Evolutionary conservation across 805 yeast genomes (phyloP), one percentile per base, ranked within the genome.

Genomic region (Kurtzmaniella fragi): DNA sequence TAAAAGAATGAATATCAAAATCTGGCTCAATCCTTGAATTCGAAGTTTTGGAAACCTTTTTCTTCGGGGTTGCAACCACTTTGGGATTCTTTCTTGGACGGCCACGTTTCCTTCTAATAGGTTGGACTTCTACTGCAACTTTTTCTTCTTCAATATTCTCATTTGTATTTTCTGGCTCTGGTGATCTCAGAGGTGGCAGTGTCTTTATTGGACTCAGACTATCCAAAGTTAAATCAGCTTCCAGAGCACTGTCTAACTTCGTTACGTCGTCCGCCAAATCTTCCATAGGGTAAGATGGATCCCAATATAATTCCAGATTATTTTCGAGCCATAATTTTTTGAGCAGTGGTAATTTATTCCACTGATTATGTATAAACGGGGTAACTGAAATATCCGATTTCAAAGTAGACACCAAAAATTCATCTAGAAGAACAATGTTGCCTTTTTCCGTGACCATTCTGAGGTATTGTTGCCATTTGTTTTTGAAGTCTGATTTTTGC

Each of bases 1-100:
- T 56, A 35, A 56, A 57, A 3, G 57, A 49, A 42, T 57, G 59
- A 20, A 57, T 53, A 38, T 57, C 61, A 41, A 55, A 52, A 32
- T 40, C n/a, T 10, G 15, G n/a, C 17, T 20, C 25, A 8, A 5
- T 20, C 8, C 8, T 20, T 5, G 25, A 5, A 20, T 39, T 26
- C 6, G n/a, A 10, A 20, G 32, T 31, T 28, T 40, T 27, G 39
- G 25, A 42, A 31, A 30, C 36, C 26, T 31, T 31, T n/a, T 29
- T 30, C 32, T 35, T 35, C 16, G 14, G 20, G 20, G 3, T 5
- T 15, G 29, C 31, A 10, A 34, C 29, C 13, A 39, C 31, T 20
- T 29, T 31, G 34, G 31, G 36, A 15, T 31, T 42, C 2, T 20
- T 20, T 15, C 16, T 20, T 25, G 11, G 10, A 13, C 14, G 9